A percentile compares a stretch with the other conserved stretches of the same genome.
Conservation (phyloP, 2,329 filamentous ascomycete species). For the Pseudovirgaria hyperparasitica region DNA sequence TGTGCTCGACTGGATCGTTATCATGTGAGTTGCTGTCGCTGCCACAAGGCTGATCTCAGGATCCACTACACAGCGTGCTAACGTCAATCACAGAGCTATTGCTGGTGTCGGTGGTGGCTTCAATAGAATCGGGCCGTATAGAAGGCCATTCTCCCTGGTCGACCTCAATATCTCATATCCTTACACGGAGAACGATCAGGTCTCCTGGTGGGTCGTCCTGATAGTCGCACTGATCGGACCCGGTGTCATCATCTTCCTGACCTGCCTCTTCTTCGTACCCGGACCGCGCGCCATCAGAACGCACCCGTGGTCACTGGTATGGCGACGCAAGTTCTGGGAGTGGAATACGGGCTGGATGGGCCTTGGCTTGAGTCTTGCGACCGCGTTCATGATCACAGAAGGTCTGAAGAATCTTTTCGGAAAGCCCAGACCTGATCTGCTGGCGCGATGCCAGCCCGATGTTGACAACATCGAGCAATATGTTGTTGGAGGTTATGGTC, state of each 20-base stretch:
- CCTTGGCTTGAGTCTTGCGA: slow-evolving; percentile 57
- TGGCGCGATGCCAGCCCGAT: slow-evolving; percentile 66
- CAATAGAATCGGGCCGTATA: slow-evolving; percentile 48
- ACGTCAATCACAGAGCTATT: slow-evolving; percentile 30
- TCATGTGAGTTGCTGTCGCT: slow-evolving; percentile 37
- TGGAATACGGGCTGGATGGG: slow-evolving; percentile 78
- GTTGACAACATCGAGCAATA: slow-evolving; percentile 42
- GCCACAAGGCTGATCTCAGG: neutral
- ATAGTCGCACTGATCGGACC: slow-evolving; percentile 54
- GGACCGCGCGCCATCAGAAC: slow-evolving; percentile 52
- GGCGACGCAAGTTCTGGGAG: slow-evolving; percentile 82
- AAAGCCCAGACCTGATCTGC: slow-evolving; percentile 50
- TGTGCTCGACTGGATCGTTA: slow-evolving; percentile 60
- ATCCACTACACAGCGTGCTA: slow-evolving; percentile 1
- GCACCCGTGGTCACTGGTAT: slow-evolving; percentile 52
- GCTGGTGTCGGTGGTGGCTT: slow-evolving; percentile 48
- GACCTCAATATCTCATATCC: slow-evolving; percentile 75
- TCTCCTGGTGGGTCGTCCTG: slow-evolving; percentile 53
- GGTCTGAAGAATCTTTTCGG: slow-evolving; percentile 68
- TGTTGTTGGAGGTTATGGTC: slow-evolving; percentile 48
- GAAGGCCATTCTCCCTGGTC: slow-evolving; percentile 56
- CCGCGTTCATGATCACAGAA: slow-evolving; percentile 69
- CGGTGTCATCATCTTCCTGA: slow-evolving; percentile 51
- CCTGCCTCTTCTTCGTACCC: slow-evolving; percentile 58
- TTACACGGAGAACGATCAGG: slow-evolving; percentile 55